Percentiles rank a stretch among this genome's conserved stretches.
Conservation (phyloP, 2,329 filamentous ascomycete species). For the Cordyceps fumosorosea region DNA sequence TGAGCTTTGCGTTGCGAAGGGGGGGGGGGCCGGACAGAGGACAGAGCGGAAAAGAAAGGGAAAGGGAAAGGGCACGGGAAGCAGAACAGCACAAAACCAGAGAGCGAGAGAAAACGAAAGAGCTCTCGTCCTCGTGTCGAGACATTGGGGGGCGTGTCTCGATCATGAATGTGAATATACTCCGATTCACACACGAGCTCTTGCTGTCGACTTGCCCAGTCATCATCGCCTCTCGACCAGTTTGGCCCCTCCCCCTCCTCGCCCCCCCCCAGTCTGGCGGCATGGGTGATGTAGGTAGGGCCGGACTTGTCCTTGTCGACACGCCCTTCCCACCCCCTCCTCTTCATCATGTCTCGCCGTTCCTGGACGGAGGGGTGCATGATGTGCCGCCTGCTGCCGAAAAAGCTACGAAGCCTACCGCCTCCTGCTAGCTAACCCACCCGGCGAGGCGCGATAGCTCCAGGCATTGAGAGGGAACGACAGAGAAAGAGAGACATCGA, state of each 20-base stretch:
- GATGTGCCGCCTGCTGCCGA: not conserved
- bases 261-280: not conserved
- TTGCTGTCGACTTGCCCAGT: not conserved
- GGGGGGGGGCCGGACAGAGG: not conserved
- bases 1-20: not conserved
- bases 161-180: constrained; percentile 3
- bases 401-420: not conserved
- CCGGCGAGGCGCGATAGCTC: constrained; percentile 4
- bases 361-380: not conserved
- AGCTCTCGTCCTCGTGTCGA: not conserved
- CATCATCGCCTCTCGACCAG: not conserved
- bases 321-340: constrained; percentile 6
- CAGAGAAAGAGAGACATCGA: not conserved
- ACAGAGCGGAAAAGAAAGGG: not conserved
- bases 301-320: not conserved
- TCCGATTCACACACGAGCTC: not conserved
- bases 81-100: not conserved
- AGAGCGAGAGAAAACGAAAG: not conserved
- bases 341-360: constrained; percentile 13
- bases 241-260: not conserved
- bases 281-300: not conserved
- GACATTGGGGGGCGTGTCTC: constrained; percentile 8
- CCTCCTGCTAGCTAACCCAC: not conserved
- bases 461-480: not conserved
- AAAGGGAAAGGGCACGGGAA: not conserved